These are phyloP conservation scores for Schoenoplectus triqueter DNA, from an alignment of 202 grass and related monocot species.

Conservation along the genomic window DNA sequence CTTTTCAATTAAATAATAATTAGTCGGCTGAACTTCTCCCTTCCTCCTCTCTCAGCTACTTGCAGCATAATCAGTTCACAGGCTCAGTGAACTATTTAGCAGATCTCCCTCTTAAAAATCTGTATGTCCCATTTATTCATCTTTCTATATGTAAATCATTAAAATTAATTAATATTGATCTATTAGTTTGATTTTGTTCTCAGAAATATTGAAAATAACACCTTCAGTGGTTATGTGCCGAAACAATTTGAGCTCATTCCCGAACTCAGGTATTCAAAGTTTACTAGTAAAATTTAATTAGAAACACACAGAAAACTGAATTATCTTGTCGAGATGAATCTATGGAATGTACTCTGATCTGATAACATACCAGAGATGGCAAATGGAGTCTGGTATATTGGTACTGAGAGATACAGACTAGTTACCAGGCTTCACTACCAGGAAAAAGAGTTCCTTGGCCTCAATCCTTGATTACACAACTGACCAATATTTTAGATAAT, in stretches of 20 bases:
- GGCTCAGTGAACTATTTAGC: conserved; percentile 80
- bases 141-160: conserved; percentile 31
- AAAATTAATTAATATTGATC: background rate
- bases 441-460: background rate
- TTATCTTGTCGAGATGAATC: background rate
- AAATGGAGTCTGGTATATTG: background rate
- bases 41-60: conserved; percentile 60
- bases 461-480: background rate
- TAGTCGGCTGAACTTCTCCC: conserved; percentile 1
- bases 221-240: conserved; percentile 86
- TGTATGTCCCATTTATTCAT: conserved; percentile 61
- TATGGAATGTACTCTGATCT: background rate
- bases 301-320: background rate
- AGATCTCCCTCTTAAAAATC: conserved; percentile 68
- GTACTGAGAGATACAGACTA: background rate
- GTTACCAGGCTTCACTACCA: conserved; percentile 10
- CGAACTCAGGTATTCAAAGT: conserved; percentile 57
- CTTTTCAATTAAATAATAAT: conserved; percentile 36
- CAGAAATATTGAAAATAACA: conserved; percentile 87
- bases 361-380: background rate
- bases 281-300: background rate
- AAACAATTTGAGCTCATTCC: conserved; percentile 72
- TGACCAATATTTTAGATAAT: background rate
- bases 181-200: background rate
- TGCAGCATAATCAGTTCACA: conserved; percentile 84